A percentile compares a stretch with the other conserved stretches of the same genome.
These are phyloP conservation scores for Ustilago shanxiensis DNA, from an alignment of 1,284 basidiomycete species.

Conservation along the genomic window DNA sequence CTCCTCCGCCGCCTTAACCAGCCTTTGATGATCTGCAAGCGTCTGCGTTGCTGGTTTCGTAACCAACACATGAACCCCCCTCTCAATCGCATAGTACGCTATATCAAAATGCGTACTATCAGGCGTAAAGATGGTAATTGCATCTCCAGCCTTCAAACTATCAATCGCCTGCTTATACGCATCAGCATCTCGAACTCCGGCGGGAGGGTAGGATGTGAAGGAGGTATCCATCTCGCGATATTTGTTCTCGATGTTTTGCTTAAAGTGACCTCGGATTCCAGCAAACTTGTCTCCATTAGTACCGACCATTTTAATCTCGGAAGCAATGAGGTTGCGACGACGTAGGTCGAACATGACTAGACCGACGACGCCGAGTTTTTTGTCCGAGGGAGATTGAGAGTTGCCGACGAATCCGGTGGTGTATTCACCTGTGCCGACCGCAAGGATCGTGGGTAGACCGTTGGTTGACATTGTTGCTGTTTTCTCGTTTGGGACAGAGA, in stretches of 20 bases:
- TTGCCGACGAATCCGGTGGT: conserved; percentile 92
- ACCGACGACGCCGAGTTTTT: conserved; percentile 87
- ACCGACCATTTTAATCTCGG: conserved; percentile 82
- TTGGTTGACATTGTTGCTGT: conserved; percentile 3
- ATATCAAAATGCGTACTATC: conserved; percentile 84
- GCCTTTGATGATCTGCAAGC: conserved; percentile 82
- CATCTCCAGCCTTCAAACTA: conserved; percentile 82
- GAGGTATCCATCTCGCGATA: conserved; percentile 88
- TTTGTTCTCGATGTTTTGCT: conserved; percentile 83
- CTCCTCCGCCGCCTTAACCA: conserved; percentile 81
- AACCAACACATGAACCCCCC: conserved; percentile 85
- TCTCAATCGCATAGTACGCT: conserved; percentile 85
- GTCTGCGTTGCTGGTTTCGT: conserved; percentile 93
- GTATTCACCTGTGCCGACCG: conserved; percentile 71
- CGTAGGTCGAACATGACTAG: conserved; percentile 90
- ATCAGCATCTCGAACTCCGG: conserved; percentile 79
- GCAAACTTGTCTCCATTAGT: conserved; percentile 87
- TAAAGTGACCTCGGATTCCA: conserved; percentile 83
- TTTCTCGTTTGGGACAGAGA: neutral
- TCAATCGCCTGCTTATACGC: conserved; percentile 90
- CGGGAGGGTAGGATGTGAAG: conserved; percentile 84
- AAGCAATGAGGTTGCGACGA: conserved; percentile 81
- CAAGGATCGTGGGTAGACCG: conserved; percentile 46
- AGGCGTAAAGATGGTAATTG: conserved; percentile 88
- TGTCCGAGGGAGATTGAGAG: conserved; percentile 92